Evolutionary conservation across 768 basidiomycete genomes (phyloP).

Genomic region (Ramaria rubella): DNA sequence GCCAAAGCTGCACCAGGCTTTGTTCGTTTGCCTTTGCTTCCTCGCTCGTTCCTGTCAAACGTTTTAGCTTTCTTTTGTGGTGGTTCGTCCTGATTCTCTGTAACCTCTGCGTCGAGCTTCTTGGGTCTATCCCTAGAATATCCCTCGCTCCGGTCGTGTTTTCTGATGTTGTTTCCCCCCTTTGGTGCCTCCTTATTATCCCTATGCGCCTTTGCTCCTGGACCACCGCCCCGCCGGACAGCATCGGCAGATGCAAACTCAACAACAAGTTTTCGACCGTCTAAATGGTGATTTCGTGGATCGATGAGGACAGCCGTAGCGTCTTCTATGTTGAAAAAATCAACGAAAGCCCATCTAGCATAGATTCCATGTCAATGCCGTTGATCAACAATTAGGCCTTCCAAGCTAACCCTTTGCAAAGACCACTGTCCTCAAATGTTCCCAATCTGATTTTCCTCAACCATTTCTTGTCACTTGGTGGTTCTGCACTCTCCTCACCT

Average conservation of each 20-base stretch:
- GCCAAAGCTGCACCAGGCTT: slow-evolving; percentile 80
- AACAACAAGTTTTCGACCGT: slow-evolving; percentile 79
- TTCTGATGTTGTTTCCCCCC: slow-evolving; percentile 10
- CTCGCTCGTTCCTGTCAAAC: slow-evolving; percentile 11
- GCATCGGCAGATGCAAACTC: slow-evolving; percentile 89
- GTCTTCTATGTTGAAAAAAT: slow-evolving; percentile 72
- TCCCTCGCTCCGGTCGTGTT: neutral
- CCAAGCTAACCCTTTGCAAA: slow-evolving; percentile 82
- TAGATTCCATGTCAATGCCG: neutral
- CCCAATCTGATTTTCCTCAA: slow-evolving; percentile 80
- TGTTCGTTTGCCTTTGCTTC: slow-evolving; percentile 28
- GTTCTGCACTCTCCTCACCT: slow-evolving; percentile 20
- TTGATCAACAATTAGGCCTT: neutral
- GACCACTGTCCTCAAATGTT: slow-evolving; percentile 91
- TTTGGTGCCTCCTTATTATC: slow-evolving; percentile 5
- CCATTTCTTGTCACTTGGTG: slow-evolving; percentile 46
- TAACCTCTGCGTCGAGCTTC: slow-evolving; percentile 10
- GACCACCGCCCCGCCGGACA: slow-evolving; percentile 69
- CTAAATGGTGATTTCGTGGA: slow-evolving; percentile 73
- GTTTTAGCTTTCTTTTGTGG: slow-evolving; percentile 18
- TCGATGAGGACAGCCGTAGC: slow-evolving; percentile 82
- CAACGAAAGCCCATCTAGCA: slow-evolving; percentile 85
- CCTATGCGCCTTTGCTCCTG: slow-evolving; percentile 1
- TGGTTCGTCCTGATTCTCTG: slow-evolving; percentile 14
- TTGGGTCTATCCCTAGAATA: neutral